Evolutionary conservation across 306 rosid species (phyloP).

Genomic region (Echinosophora koreensis): DNA sequence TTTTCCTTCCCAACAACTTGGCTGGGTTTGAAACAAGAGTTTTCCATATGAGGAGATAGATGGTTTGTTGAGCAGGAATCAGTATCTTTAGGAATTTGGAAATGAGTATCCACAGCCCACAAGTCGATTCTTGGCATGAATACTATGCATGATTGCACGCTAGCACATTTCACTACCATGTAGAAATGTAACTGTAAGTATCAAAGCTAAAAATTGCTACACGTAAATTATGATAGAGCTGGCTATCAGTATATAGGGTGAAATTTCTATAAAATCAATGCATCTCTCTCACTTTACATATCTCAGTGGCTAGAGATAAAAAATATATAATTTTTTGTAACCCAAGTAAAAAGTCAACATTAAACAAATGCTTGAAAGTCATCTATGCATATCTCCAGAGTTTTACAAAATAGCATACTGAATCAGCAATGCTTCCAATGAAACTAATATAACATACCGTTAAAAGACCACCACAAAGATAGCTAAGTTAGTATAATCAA

Average conservation of each 20-base stretch:
- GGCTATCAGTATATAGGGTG: slow-evolving; percentile 21
- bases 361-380: background rate
- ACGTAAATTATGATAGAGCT: slow-evolving; percentile 18
- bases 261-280: background rate
- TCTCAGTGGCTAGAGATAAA: background rate
- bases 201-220: slow-evolving; percentile 27
- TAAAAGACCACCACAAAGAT: no score
- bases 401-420: slow-evolving; percentile 32
- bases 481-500: no score
- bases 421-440: slow-evolving; percentile 33
- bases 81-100: slow-evolving; percentile 55
- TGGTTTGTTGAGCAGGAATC: slow-evolving; percentile 53
- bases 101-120: slow-evolving; percentile 77
- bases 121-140: slow-evolving; percentile 96
- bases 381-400: slow-evolving; percentile 9
- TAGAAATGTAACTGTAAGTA: slow-evolving; percentile 41
- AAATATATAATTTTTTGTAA: background rate
- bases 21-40: slow-evolving; percentile 42
- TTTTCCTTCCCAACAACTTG: slow-evolving; percentile 53
- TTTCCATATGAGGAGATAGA: slow-evolving; percentile 48
- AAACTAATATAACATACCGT: no score
- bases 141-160: slow-evolving; percentile 64
- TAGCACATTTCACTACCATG: slow-evolving; percentile 84
- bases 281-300: slow-evolving; percentile 12
- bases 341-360: background rate